Conservation (phyloP, 179 eudicot species). For the Silene vulgaris region DNA sequence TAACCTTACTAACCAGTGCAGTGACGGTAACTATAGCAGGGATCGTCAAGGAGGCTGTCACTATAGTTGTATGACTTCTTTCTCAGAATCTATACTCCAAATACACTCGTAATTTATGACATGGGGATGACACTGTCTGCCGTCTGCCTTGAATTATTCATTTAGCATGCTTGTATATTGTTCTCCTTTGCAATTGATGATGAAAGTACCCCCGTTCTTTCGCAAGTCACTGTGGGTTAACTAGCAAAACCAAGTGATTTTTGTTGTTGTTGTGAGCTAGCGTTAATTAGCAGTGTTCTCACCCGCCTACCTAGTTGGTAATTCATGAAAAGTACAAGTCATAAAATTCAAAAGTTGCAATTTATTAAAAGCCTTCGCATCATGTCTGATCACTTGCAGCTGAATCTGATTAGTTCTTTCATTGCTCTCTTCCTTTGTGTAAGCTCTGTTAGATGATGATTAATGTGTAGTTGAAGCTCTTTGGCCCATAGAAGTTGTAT, state of each 20-base stretch:
- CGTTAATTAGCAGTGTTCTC: not conserved
- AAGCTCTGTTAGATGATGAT: not conserved
- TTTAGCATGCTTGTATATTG: too few species aligned
- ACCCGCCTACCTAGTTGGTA: not conserved
- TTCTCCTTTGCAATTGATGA: too few species aligned
- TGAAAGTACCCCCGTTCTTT: too few species aligned
- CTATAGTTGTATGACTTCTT: constrained; percentile 60
- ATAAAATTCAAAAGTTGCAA: not conserved
- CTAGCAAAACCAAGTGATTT: not conserved
- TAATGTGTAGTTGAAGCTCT: not conserved
- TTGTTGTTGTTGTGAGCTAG: not conserved
- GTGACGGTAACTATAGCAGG: constrained; percentile 96
- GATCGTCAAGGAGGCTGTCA: constrained; percentile 95
- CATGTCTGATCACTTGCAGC: not conserved
- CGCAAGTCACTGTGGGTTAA: not conserved
- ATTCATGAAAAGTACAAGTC: not conserved
- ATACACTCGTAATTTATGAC: not conserved
- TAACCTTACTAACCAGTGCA: constrained; percentile 86
- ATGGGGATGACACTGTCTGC: not conserved
- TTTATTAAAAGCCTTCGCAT: not conserved
- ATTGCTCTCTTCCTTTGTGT: not conserved
- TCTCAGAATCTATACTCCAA: constrained; percentile 7
- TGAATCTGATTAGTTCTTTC: not conserved
- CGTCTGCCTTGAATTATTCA: too few species aligned
- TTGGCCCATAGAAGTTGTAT: not conserved